Conservation (phyloP, 768 basidiomycete genomes). For the Psilocybe subaeruginosa region DNA sequence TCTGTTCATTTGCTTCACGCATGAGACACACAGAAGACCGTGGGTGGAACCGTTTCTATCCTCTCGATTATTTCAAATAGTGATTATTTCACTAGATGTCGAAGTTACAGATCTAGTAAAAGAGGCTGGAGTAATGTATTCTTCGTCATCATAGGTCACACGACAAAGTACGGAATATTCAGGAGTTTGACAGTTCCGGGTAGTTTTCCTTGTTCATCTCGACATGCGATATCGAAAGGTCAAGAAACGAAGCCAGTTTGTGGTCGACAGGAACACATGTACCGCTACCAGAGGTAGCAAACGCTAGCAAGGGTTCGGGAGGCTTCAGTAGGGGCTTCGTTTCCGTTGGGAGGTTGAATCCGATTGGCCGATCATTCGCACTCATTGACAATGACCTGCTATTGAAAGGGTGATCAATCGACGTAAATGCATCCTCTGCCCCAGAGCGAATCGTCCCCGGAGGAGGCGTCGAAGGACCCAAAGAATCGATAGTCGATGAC, state of each 20-base stretch:
- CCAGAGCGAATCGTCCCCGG: background rate
- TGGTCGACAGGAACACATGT: background rate
- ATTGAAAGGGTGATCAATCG: background rate
- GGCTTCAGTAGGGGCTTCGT: background rate
- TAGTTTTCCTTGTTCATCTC: background rate
- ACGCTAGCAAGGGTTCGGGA: background rate
- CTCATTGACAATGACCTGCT: background rate
- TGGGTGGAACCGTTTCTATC: slow-evolving; percentile 35
- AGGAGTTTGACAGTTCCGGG: no score
- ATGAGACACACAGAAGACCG: slow-evolving; percentile 69
- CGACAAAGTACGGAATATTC: background rate
- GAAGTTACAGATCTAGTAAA: slow-evolving; percentile 54
- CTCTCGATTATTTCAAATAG: background rate
- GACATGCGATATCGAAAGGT: background rate
- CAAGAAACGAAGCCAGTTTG: slow-evolving; percentile 3
- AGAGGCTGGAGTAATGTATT: slow-evolving; percentile 33
- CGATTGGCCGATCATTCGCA: background rate
- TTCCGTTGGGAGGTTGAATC: background rate
- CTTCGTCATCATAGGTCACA: background rate
- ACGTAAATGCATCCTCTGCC: background rate
- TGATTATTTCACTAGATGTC: slow-evolving; percentile 36
- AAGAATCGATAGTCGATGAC: slow-evolving; percentile 20
- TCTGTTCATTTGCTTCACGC: slow-evolving; percentile 53
- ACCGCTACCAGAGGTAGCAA: background rate
- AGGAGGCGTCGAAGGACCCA: slow-evolving; percentile 20